Conservation (phyloP, 2,329 filamentous ascomycete species). For the Penicillium fuscoglaucum region DNA sequence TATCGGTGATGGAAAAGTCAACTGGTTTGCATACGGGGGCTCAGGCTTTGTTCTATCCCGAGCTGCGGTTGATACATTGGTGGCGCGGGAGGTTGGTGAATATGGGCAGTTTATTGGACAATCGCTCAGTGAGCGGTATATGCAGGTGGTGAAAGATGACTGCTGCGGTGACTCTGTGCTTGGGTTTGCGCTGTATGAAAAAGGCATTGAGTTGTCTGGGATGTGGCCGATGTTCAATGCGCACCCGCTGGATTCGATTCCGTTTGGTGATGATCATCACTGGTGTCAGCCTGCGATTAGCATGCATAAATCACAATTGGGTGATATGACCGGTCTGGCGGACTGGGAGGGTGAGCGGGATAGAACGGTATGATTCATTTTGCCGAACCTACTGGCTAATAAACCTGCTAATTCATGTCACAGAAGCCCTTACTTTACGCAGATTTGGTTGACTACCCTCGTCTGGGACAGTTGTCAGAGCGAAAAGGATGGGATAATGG, state of each 20-base stretch:
- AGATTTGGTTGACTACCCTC: slow-evolving; percentile 35
- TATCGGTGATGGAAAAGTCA: slow-evolving; percentile 14
- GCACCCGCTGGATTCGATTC: slow-evolving; percentile 54
- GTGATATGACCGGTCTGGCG: slow-evolving; percentile 54
- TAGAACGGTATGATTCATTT: slow-evolving; percentile 20
- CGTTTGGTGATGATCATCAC: slow-evolving; percentile 45
- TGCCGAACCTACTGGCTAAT: not conserved
- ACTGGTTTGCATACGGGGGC: slow-evolving; percentile 53
- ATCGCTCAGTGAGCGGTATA: slow-evolving; percentile 43
- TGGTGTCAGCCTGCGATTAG: slow-evolving; percentile 56
- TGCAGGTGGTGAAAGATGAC: slow-evolving; percentile 47
- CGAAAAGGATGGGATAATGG: slow-evolving; percentile 39
- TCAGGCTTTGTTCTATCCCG: slow-evolving; percentile 51
- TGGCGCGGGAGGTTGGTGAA: slow-evolving; percentile 17
- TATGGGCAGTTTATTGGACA: slow-evolving; percentile 44
- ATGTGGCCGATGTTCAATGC: slow-evolving; percentile 52
- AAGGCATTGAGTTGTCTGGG: slow-evolving; percentile 48
- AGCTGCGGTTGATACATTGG: slow-evolving; percentile 48
- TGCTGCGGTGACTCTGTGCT: slow-evolving; percentile 57
- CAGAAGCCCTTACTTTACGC: slow-evolving; percentile 28
- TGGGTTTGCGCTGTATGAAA: slow-evolving; percentile 50
- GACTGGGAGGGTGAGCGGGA: slow-evolving; percentile 39
- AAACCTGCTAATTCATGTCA: not conserved
- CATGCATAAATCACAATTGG: slow-evolving; percentile 50
- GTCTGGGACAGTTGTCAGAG: slow-evolving; percentile 22